Evolutionary conservation across 202 grass and related monocot species (phyloP).

Genomic region (Bolboschoenoplectus hybrid): DNA sequence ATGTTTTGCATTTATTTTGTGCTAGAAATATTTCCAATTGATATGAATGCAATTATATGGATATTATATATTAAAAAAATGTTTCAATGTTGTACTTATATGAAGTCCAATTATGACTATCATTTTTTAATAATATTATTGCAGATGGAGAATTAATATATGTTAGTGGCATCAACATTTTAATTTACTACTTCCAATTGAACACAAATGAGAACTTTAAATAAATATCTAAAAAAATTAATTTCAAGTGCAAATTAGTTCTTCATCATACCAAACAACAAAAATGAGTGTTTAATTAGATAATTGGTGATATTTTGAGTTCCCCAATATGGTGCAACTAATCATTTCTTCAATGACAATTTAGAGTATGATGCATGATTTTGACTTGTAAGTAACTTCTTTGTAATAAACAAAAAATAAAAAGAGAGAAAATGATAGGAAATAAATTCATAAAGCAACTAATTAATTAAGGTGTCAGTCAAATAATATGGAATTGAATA

Average conservation of each 20-base stretch:
- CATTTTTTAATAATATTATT: not conserved
- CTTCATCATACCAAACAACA: too few relatives aligned
- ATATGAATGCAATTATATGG: not conserved
- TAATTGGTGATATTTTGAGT: not conserved
- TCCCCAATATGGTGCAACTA: not conserved
- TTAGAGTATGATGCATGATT: not conserved
- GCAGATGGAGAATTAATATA: not conserved
- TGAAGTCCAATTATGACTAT: not conserved
- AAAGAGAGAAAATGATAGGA: not conserved
- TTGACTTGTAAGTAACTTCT: slow-evolving; percentile 8
- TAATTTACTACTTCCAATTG: too few relatives aligned
- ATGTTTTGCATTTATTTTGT: not conserved
- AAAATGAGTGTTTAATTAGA: too few relatives aligned
- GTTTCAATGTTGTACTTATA: not conserved
- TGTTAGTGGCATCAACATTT: not conserved
- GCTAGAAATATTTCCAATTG: not conserved
- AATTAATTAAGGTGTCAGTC: not conserved
- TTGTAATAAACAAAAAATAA: not conserved
- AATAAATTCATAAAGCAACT: not conserved
- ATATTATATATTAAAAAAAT: not conserved
- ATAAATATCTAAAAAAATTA: too few relatives aligned
- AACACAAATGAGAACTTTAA: too few relatives aligned
- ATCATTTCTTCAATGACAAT: not conserved
- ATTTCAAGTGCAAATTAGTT: too few relatives aligned
- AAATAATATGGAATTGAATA: not conserved